phyloP scores from a whole-genome alignment of 2,329 filamentous ascomycete species.

The Colletotrichum sojae region DNA sequence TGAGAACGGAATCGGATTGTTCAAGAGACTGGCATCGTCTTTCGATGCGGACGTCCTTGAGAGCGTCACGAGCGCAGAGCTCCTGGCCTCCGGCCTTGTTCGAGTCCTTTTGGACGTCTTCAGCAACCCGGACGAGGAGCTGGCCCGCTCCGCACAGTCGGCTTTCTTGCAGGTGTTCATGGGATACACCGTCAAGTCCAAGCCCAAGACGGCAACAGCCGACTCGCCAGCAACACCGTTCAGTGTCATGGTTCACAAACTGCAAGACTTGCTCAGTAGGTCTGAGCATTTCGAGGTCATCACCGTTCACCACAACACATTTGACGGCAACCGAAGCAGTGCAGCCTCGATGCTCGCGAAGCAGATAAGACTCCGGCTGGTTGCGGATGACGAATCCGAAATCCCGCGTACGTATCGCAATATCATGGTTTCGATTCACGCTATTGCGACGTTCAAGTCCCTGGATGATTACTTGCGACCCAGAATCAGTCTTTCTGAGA shows the following conservation, averaged over 20 bases:
- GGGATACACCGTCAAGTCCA: constrained; percentile 78
- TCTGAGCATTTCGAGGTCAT: constrained; percentile 98
- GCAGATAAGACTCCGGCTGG: constrained; percentile 89
- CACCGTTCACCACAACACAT: constrained; percentile 92
- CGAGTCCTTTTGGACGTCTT: constrained; percentile 87
- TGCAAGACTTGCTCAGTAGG: constrained; percentile 95
- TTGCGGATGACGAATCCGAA: constrained; percentile 91
- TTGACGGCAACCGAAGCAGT: constrained; percentile 90
- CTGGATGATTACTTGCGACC: constrained; percentile 96
- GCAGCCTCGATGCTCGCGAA: constrained; percentile 97
- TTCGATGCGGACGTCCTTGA: constrained; percentile 92
- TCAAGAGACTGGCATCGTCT: constrained; percentile 82
- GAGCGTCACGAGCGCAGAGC: constrained; percentile 94
- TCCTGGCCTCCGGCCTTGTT: constrained; percentile 92
- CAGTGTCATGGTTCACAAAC: constrained; percentile 90
- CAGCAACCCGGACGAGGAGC: constrained; percentile 75
- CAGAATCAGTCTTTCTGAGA: constrained; percentile 85
- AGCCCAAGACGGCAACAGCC: constrained; percentile 73
- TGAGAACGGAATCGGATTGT: constrained; percentile 75
- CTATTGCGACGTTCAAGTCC: constrained; percentile 97
- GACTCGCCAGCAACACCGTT: constrained; percentile 86
- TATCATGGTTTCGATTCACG: constrained; percentile 98
- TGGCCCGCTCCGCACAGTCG: constrained; percentile 79
- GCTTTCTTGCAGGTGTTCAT: constrained; percentile 95
- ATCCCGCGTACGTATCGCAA: constrained; percentile 91